A percentile compares a stretch with the other conserved stretches of the same genome.
These are phyloP conservation scores for Neofusicoccum sp. DNA, from an alignment of 2,329 filamentous ascomycete species.

Conservation along the genomic window DNA sequence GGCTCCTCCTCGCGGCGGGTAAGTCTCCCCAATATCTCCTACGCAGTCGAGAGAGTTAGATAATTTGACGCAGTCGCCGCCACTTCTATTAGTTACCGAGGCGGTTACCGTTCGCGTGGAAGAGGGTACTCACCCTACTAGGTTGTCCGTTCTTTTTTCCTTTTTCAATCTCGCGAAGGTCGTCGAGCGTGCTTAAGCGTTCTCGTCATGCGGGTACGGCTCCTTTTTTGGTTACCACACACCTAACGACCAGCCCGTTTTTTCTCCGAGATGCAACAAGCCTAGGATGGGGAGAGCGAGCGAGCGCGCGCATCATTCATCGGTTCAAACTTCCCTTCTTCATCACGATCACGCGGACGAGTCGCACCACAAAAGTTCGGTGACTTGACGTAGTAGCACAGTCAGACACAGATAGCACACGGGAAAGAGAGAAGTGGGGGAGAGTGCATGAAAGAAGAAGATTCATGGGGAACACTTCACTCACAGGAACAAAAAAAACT, in stretches of 20 bases:
- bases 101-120: slow-evolving; percentile 41
- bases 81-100: slow-evolving; percentile 33
- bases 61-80: not conserved
- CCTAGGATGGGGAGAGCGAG: not conserved
- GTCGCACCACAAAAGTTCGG: not conserved
- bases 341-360: not conserved
- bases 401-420: not conserved
- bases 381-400: not conserved
- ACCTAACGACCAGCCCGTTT: not conserved
- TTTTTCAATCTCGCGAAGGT: not conserved
- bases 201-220: not conserved
- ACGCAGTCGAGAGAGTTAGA: slow-evolving; percentile 16
- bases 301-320: not conserved
- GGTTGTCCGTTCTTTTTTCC: not conserved
- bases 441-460: slow-evolving; percentile 5
- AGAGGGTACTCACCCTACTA: slow-evolving; percentile 34
- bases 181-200: not conserved
- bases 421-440: not conserved
- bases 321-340: not conserved
- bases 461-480: not conserved
- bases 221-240: slow-evolving; percentile 1
- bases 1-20: slow-evolving; percentile 43
- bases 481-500: not conserved
- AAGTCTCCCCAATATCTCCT: slow-evolving; percentile 26
- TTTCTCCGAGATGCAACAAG: slow-evolving; percentile 5